Percentiles rank a stretch among this genome's conserved stretches.
Conservation (phyloP, 768 basidiomycete species). For the Lentinula aciculospora region DNA sequence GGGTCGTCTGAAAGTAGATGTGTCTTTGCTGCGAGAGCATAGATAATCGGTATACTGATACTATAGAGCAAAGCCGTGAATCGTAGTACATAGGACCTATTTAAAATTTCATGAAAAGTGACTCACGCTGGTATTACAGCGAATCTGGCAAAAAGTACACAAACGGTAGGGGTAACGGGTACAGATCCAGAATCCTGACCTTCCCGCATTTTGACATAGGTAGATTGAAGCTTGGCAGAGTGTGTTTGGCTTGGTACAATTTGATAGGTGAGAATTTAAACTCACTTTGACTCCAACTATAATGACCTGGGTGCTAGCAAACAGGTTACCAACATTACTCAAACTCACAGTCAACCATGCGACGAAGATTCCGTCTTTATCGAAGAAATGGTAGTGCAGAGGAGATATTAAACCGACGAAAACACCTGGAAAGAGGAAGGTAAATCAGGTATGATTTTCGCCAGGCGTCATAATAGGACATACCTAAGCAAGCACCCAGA, state of each 20-base stretch:
- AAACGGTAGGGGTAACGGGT: neutral
- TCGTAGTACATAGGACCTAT: neutral
- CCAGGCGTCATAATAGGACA: neutral
- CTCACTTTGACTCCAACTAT: neutral
- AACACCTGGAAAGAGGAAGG: neutral
- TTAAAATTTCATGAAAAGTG: neutral
- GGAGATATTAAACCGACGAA: neutral
- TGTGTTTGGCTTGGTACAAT: too few species aligned
- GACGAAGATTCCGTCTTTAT: neutral
- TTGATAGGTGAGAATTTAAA: too few species aligned
- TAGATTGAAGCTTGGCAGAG: neutral
- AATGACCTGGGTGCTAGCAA: conserved; percentile 1
- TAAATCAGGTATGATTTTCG: neutral
- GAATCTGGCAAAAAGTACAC: neutral
- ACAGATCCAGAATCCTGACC: neutral
- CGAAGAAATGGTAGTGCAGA: conserved; percentile 1
- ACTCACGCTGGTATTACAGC: neutral
- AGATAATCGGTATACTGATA: conserved; percentile 4
- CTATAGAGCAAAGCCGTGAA: neutral
- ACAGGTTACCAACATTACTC: conserved; percentile 2
- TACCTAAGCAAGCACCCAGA: neutral
- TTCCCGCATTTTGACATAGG: neutral
- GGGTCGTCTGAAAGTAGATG: neutral
- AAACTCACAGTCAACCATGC: conserved; percentile 7
- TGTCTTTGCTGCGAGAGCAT: neutral